A percentile compares a stretch with the other conserved stretches of the same genome.
Conservation (phyloP, 306 rosid species). For the Trichosanthes cucumerina region DNA sequence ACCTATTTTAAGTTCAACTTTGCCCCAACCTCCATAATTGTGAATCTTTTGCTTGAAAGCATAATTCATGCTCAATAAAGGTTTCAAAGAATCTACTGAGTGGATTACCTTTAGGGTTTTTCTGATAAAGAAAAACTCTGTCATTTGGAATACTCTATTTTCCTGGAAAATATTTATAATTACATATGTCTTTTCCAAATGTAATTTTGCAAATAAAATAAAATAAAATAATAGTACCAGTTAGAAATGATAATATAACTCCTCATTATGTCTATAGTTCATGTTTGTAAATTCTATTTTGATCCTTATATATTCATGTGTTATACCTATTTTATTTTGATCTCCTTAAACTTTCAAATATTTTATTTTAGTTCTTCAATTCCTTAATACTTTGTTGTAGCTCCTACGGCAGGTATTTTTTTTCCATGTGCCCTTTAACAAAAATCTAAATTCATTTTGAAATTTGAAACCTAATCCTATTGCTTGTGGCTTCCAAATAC, state of each 20-base stretch:
- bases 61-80: neutral
- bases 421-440: neutral
- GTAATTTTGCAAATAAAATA: neutral
- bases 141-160: neutral
- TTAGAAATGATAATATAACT: neutral
- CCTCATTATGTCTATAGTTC: neutral
- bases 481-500: neutral
- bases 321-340: neutral
- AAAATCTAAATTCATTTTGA: neutral
- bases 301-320: neutral
- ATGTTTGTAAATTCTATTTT: neutral
- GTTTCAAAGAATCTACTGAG: neutral
- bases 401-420: neutral
- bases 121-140: neutral
- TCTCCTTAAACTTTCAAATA: neutral
- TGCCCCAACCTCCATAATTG: neutral
- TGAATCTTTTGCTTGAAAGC: neutral
- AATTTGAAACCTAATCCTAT: neutral
- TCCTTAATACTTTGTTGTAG: neutral
- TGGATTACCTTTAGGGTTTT: neutral
- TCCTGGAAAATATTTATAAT: neutral
- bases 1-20: conserved; percentile 3
- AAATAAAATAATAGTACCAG: neutral
- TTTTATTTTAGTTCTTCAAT: neutral
- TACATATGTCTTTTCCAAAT: neutral